These are phyloP conservation scores for Pestalotiopsis sp. DNA, from an alignment of 2,329 filamentous ascomycete genomes.

Conservation along the genomic window DNA sequence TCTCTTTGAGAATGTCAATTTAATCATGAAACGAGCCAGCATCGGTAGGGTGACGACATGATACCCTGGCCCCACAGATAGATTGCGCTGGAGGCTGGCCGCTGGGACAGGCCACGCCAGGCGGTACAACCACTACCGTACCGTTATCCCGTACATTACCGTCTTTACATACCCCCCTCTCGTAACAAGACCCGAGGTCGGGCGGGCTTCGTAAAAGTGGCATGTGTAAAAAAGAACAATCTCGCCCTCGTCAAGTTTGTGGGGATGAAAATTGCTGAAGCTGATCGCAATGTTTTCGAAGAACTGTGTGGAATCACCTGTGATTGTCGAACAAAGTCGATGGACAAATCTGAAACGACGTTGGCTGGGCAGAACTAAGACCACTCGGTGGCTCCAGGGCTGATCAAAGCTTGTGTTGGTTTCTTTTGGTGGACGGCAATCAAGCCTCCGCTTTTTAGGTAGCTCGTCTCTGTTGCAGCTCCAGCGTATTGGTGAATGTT, in stretches of 20 bases:
- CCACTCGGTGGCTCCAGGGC: not conserved
- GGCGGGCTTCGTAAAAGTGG: too few species aligned
- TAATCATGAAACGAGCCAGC: slow-evolving; percentile 7
- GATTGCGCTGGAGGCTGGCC: not conserved
- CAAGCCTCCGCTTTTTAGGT: too few species aligned
- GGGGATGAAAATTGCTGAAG: not conserved
- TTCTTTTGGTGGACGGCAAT: too few species aligned
- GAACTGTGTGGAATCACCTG: not conserved
- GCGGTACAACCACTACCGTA: not conserved
- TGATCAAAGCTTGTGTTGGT: not conserved
- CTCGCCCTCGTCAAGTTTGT: not conserved
- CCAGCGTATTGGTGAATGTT: too few species aligned
- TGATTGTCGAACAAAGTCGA: not conserved
- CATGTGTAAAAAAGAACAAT: too few species aligned
- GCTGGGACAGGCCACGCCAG: not conserved
- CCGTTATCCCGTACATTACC: not conserved
- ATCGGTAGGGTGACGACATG: slow-evolving; percentile 9
- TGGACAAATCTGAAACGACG: not conserved
- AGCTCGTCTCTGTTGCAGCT: too few species aligned
- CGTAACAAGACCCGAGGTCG: not conserved
- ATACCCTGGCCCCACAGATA: slow-evolving; percentile 5
- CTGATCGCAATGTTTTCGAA: not conserved
- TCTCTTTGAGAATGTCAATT: not conserved
- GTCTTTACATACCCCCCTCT: not conserved
- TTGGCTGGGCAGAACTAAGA: not conserved